Conservation (phyloP, 257 asterid genomes). For the Solanum chmielewskii region DNA sequence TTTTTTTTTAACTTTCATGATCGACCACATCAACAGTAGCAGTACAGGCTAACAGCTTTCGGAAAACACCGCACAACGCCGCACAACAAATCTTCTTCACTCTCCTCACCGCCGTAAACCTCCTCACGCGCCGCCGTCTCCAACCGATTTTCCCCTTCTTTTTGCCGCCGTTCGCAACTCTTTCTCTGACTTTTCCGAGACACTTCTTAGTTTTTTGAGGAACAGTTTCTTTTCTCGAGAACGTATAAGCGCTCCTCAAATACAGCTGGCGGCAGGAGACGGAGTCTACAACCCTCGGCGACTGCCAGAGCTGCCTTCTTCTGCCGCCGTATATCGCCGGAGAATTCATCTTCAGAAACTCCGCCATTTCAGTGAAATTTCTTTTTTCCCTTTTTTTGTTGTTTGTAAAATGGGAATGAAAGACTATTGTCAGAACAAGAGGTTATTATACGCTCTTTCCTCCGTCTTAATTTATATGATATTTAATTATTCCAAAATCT, state of each 20-base stretch:
- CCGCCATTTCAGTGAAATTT: neutral
- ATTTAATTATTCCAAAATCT: no score
- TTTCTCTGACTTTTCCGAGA: slow-evolving; percentile 33
- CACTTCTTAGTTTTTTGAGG: slow-evolving; percentile 50
- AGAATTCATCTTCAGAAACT: neutral
- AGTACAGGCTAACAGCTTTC: slow-evolving; percentile 42
- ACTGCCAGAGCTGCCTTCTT: slow-evolving; percentile 19
- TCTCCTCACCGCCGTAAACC: slow-evolving; percentile 8
- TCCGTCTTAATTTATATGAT: no score
- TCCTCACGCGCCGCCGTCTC: slow-evolving; percentile 2
- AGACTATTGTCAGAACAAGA: neutral
- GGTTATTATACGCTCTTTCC: neutral
- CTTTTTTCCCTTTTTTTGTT: neutral
- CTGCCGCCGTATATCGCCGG: slow-evolving; percentile 16
- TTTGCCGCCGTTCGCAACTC: slow-evolving; percentile 12
- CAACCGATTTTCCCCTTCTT: neutral
- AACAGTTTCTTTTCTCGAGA: slow-evolving; percentile 50
- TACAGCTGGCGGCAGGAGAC: slow-evolving; percentile 56
- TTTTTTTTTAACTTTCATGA: neutral
- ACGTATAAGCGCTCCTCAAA: slow-evolving; percentile 47
- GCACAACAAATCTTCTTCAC: slow-evolving; percentile 34
- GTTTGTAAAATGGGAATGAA: neutral
- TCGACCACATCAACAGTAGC: slow-evolving; percentile 42
- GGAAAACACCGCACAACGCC: slow-evolving; percentile 30
- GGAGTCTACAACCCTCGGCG: slow-evolving; percentile 38